Evolutionary conservation across 345 rosid species (phyloP).

Genomic region (Murraya paniculata): DNA sequence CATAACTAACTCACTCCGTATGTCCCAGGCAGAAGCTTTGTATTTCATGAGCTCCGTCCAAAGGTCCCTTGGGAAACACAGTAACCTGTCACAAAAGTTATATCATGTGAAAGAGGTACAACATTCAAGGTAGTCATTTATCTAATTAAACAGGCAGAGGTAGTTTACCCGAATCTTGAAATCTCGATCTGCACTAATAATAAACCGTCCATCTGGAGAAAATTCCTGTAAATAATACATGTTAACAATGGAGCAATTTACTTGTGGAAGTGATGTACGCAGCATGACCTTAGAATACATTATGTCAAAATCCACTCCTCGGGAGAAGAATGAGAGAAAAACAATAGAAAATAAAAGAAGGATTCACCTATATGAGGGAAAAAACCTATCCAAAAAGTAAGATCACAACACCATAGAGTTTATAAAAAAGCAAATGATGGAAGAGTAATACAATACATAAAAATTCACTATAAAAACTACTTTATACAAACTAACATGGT

Average conservation of each 20-base stretch:
- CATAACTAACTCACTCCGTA: slow-evolving; percentile 73
- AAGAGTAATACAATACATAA: neutral
- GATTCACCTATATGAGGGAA: neutral
- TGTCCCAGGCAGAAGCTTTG: slow-evolving; percentile 97
- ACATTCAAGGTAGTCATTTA: slow-evolving; percentile 9
- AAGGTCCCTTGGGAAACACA: slow-evolving; percentile 74
- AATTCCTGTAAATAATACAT: slow-evolving; percentile 57
- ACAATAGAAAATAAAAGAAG: neutral
- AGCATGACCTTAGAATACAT: neutral
- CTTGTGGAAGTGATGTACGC: neutral
- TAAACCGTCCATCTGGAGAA: slow-evolving; percentile 73
- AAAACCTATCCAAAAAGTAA: neutral
- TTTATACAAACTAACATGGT: too few relatives aligned
- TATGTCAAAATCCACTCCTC: neutral
- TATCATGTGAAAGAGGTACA: slow-evolving; percentile 2
- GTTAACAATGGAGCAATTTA: slow-evolving; percentile 2
- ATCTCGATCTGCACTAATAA: slow-evolving; percentile 86
- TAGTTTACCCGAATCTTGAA: slow-evolving; percentile 80
- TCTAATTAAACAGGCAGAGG: slow-evolving; percentile 11
- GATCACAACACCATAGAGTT: neutral
- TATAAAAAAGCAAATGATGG: neutral
- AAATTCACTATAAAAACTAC: neutral
- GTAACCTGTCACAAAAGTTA: slow-evolving; percentile 54
- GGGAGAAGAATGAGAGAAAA: neutral
- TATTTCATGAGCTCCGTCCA: slow-evolving; percentile 90